Evolutionary conservation across 257 asterid genomes (phyloP).

Genomic region (Rhazya stricta): DNA sequence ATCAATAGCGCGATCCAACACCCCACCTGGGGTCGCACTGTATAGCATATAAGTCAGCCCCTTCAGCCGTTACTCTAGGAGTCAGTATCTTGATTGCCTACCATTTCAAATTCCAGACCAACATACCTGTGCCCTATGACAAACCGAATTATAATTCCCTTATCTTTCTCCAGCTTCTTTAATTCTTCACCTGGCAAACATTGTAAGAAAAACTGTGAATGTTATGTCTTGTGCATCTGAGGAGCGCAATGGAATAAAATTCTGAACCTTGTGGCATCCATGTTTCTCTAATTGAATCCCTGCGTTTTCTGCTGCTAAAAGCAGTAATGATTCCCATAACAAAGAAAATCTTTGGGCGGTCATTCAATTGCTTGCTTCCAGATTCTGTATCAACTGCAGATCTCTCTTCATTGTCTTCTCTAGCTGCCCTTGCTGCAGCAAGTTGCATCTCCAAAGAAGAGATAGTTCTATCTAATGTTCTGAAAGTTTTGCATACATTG

Average conservation of each 20-base stretch:
- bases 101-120: constrained; percentile 2
- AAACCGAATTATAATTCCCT: constrained; percentile 60
- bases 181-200: constrained; percentile 47
- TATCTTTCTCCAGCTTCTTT: constrained; percentile 64
- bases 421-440: constrained; percentile 60
- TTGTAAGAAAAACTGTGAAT: neutral
- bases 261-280: constrained; percentile 78
- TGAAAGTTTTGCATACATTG: constrained; percentile 20
- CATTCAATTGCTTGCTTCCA: constrained; percentile 26
- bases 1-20: constrained; percentile 65
- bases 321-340: constrained; percentile 80
- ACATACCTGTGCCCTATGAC: constrained; percentile 74
- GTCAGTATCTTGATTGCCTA: neutral
- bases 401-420: constrained; percentile 35
- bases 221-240: neutral
- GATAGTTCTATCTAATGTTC: constrained; percentile 60
- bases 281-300: constrained; percentile 62
- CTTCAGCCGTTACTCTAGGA: neutral
- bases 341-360: constrained; percentile 45
- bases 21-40: constrained; percentile 65
- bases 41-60: constrained; percentile 10
- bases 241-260: constrained; percentile 3
- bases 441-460: constrained; percentile 71
- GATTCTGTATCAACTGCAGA: constrained; percentile 7
- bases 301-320: constrained; percentile 69